phyloP scores from a whole-genome alignment of 2,329 filamentous ascomycete species.

The Paecilomyces dactylethromorphus region DNA sequence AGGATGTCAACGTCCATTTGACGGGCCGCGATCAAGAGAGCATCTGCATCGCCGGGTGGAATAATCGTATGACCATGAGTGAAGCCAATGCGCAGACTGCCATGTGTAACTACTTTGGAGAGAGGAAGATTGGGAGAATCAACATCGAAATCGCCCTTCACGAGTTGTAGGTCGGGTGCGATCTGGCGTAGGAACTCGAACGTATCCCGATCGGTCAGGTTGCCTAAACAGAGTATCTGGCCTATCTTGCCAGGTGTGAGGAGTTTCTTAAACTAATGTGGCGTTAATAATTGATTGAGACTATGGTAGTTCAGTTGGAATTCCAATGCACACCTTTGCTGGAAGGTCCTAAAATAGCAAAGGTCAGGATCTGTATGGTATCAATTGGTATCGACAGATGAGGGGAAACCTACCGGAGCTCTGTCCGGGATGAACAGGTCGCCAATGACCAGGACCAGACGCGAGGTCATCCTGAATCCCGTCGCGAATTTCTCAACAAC shows the following conservation, averaged over 20 bases:
- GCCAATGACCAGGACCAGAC: conserved; percentile 84
- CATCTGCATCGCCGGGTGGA: conserved; percentile 59
- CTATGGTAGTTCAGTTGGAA: background rate
- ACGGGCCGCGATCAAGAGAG: conserved; percentile 59
- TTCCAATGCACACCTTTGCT: conserved; percentile 58
- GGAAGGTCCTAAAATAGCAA: conserved; percentile 60
- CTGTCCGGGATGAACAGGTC: conserved; percentile 92
- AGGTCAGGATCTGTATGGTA: conserved; percentile 7
- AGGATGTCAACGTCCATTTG: conserved; percentile 67
- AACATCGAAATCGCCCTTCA: conserved; percentile 64
- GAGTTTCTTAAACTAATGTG: conserved; percentile 70
- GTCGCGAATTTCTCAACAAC: conserved; percentile 16
- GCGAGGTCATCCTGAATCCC: conserved; percentile 59
- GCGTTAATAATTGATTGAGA: conserved; percentile 4
- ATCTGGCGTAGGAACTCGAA: conserved; percentile 75
- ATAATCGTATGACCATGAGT: conserved; percentile 68
- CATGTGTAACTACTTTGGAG: conserved; percentile 64
- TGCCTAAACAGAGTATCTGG: conserved; percentile 73
- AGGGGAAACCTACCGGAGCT: conserved; percentile 55
- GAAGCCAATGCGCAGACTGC: conserved; percentile 61
- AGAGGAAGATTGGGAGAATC: conserved; percentile 60
- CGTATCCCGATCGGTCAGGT: conserved; percentile 71
- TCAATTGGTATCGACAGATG: conserved; percentile 2
- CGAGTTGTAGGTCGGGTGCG: conserved; percentile 64
- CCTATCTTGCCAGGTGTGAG: conserved; percentile 77